phyloP scores from a whole-genome alignment of 2,329 filamentous ascomycete genomes.

The Trichophaea hybrida region DNA sequence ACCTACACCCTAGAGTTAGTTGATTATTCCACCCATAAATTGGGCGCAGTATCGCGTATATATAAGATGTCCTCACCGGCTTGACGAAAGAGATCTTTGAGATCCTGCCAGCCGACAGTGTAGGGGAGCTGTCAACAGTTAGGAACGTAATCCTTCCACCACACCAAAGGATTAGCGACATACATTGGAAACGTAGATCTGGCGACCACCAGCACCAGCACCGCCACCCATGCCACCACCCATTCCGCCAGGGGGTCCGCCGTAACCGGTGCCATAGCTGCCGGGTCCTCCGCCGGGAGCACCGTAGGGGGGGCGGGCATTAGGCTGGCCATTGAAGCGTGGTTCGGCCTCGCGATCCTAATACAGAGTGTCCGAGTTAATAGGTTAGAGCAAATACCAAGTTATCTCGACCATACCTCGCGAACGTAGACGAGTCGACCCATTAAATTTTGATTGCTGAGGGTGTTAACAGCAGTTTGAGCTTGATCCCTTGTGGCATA shows the following conservation, averaged over 20 bases:
- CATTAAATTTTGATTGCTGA: conserved; percentile 99
- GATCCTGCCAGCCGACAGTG: conserved; percentile 94
- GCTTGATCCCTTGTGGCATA: conserved; percentile 99
- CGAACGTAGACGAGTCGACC: conserved; percentile 95
- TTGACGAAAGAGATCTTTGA: conserved; percentile 97
- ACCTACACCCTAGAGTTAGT: conserved; percentile 36
- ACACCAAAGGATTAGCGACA: conserved; percentile 38
- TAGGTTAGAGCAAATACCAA: not conserved
- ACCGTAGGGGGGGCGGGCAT: conserved; percentile 40
- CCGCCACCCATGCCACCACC: conserved; percentile 32
- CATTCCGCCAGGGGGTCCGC: conserved; percentile 30
- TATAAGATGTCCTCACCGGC: conserved; percentile 53
- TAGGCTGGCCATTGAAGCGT: conserved; percentile 58
- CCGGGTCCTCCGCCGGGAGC: conserved; percentile 35
- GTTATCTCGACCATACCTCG: conserved; percentile 46
- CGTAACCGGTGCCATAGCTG: conserved; percentile 30
- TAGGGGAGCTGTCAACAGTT: conserved; percentile 62
- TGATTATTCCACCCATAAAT: not conserved
- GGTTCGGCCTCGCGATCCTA: conserved; percentile 97
- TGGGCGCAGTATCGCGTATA: too few species aligned
- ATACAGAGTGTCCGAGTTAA: conserved; percentile 9
- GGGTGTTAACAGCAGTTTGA: conserved; percentile 87
- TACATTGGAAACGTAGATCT: conserved; percentile 97
- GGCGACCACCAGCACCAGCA: conserved; percentile 50
- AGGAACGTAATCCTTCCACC: conserved; percentile 10